A percentile compares a stretch with the other conserved stretches of the same genome.
Conservation (phyloP, 371 early-diverging fungal genomes). For the Gilbertella persicaria region DNA sequence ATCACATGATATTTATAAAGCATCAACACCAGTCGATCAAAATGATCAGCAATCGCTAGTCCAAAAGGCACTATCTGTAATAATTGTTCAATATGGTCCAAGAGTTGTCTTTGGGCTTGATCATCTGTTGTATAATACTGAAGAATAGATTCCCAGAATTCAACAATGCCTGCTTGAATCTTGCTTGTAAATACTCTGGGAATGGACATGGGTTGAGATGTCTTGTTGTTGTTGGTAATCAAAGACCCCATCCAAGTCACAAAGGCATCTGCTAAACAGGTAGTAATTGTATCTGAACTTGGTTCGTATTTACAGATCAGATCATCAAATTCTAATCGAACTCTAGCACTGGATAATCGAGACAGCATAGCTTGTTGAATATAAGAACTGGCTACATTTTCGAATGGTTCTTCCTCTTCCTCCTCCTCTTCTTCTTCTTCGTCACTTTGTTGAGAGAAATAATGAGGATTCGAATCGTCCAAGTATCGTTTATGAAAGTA, state of each 20-base stretch:
- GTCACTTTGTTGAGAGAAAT: not conserved
- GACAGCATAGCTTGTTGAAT: conserved; percentile 57
- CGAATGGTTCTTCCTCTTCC: conserved; percentile 35
- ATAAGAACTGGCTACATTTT: conserved; percentile 50
- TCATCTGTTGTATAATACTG: conserved; percentile 34
- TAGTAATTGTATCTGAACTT: conserved; percentile 33
- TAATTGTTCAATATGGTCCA: conserved; percentile 31
- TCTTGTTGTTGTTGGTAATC: conserved; percentile 1
- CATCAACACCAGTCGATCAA: conserved; percentile 40
- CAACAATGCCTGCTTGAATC: conserved; percentile 34
- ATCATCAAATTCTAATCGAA: conserved; percentile 59
- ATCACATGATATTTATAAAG: conserved; percentile 47
- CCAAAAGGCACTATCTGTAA: not conserved
- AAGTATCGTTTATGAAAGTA: conserved; percentile 9
- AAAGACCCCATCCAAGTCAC: conserved; percentile 35
- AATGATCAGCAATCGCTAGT: conserved; percentile 24
- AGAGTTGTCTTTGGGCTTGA: conserved; percentile 28
- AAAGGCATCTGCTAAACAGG: conserved; percentile 43
- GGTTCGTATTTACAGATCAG: conserved; percentile 61
- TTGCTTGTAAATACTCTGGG: conserved; percentile 16
- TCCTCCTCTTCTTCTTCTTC: conserved; percentile 28
- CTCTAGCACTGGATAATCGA: conserved; percentile 56
- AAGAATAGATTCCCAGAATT: conserved; percentile 47
- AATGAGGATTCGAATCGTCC: conserved; percentile 3
- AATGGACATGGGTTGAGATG: not conserved